phyloP scores from a whole-genome alignment of 2,329 filamentous ascomycete genomes.

The Fusarium camptoceras region DNA sequence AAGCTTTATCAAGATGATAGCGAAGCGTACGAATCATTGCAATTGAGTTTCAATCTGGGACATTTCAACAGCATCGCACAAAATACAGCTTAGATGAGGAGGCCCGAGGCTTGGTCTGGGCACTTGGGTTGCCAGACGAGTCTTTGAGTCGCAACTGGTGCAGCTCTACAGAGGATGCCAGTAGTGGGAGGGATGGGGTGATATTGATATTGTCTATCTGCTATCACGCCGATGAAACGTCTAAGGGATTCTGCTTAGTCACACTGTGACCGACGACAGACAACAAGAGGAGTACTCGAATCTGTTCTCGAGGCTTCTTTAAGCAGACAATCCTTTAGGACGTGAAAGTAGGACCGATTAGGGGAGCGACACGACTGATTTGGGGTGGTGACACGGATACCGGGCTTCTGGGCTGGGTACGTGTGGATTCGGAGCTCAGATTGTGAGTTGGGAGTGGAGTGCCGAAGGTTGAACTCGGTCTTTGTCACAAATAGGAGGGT shows the following conservation, averaged over 20 bases:
- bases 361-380: not conserved
- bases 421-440: not conserved
- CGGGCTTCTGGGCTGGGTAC: constrained; percentile 9
- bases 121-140: constrained; percentile 37
- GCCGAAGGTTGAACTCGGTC: not conserved
- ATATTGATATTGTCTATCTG: constrained; percentile 20
- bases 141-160: constrained; percentile 34
- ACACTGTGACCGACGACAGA: constrained; percentile 7
- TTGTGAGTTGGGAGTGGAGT: not conserved
- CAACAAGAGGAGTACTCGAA: not conserved
- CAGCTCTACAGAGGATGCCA: constrained; percentile 25
- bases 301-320: constrained; percentile 11
- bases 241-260: constrained; percentile 10
- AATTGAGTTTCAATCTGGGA: constrained; percentile 40
- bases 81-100: constrained; percentile 38
- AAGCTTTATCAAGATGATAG: constrained; percentile 30
- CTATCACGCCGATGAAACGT: constrained; percentile 21
- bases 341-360: constrained; percentile 19
- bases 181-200: constrained; percentile 13
- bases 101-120: constrained; percentile 25
- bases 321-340: constrained; percentile 6
- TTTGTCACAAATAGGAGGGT: constrained; percentile 3
- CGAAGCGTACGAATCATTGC: constrained; percentile 39
- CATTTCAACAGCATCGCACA: constrained; percentile 40
- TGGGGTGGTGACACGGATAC: constrained; percentile 6